These are phyloP conservation scores for Umbilicaria muhlenbergii DNA, from an alignment of 495 filamentous ascomycete species.

Conservation along the genomic window DNA sequence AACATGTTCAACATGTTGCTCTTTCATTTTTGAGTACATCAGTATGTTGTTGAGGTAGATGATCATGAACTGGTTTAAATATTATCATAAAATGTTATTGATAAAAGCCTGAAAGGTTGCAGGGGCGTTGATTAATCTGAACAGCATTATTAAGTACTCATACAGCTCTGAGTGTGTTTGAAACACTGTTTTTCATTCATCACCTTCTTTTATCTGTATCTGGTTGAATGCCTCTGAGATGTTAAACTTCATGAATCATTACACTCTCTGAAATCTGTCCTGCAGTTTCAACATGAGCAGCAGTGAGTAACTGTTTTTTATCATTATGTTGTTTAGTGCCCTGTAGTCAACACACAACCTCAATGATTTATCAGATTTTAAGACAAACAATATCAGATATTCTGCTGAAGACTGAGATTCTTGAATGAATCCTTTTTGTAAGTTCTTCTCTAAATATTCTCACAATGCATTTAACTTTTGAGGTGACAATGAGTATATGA, in stretches of 20 bases:
- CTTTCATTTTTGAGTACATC: constrained; percentile 1
- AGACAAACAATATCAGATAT: constrained; percentile 3
- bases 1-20: constrained; percentile 5
- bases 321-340: neutral
- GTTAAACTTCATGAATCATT: neutral
- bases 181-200: constrained; percentile 5
- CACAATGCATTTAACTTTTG: too few species aligned
- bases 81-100: constrained; percentile 2
- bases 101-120: constrained; percentile 3
- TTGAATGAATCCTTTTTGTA: too few species aligned
- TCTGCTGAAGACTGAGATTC: neutral
- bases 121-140: constrained; percentile 5
- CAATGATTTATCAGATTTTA: constrained; percentile 6
- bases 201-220: neutral
- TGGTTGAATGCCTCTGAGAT: neutral
- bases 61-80: neutral
- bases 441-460: too few species aligned
- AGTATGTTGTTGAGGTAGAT: constrained; percentile 7
- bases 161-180: constrained; percentile 1
- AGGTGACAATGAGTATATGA: too few species aligned
- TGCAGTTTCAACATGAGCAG: neutral
- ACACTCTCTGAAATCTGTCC: neutral
- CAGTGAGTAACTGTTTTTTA: constrained; percentile 2
- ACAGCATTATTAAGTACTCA: constrained; percentile 10
- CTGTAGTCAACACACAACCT: constrained; percentile 3